These are phyloP conservation scores for Colletotrichum viniferum DNA, from an alignment of 2,329 filamentous ascomycete genomes.

Conservation along the genomic window DNA sequence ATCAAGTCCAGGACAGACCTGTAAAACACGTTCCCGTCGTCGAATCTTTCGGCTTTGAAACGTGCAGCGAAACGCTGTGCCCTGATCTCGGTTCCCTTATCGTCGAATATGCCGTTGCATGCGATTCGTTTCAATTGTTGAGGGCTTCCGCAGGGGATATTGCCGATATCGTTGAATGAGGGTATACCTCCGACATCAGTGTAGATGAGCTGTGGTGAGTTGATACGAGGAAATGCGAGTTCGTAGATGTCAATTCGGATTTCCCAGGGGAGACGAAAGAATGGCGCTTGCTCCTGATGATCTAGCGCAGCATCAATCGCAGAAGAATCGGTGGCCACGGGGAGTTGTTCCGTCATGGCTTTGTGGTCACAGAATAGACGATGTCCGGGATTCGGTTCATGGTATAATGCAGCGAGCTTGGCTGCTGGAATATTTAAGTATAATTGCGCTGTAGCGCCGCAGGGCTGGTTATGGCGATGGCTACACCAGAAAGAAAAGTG, in stretches of 20 bases:
- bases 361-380: not conserved
- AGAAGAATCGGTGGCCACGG: not conserved
- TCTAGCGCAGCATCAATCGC: not conserved
- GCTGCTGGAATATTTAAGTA: not conserved
- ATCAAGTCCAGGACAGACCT: too few relatives aligned
- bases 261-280: conserved; percentile 1
- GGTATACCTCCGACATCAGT: not conserved
- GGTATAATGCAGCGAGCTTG: not conserved
- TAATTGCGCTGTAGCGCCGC: not conserved
- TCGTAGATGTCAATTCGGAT: not conserved
- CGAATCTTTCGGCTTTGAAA: not conserved
- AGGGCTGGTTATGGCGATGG: not conserved
- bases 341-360: not conserved
- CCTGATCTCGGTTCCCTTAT: not conserved
- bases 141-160: not conserved
- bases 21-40: not conserved
- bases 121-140: not conserved
- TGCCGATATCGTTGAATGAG: not conserved
- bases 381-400: not conserved
- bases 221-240: not conserved
- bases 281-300: not conserved
- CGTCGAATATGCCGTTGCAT: not conserved
- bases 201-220: not conserved
- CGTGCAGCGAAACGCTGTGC: not conserved
- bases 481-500: not conserved